These are phyloP conservation scores for Petunia axillaris DNA, from an alignment of 257 asterid genomes.

Conservation along the genomic window DNA sequence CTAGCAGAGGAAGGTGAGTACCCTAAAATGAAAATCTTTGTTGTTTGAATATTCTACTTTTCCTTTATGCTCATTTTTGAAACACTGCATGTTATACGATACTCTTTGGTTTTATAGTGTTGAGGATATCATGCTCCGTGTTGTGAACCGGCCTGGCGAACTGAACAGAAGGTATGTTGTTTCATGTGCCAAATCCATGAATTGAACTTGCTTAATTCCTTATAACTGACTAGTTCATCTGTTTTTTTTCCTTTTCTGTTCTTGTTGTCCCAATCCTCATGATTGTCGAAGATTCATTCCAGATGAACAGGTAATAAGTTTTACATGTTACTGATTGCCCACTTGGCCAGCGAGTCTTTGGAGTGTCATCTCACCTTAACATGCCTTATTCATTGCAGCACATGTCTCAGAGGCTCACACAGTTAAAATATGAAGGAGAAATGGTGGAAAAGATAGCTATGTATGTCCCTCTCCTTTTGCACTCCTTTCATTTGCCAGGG, in stretches of 20 bases:
- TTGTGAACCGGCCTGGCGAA: conserved; percentile 61
- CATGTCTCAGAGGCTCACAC: conserved; percentile 51
- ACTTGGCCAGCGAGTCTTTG: background rate
- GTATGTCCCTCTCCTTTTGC: conserved; percentile 37
- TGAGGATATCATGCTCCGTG: conserved; percentile 67
- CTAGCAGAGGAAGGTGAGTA: conserved; percentile 62
- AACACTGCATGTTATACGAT: background rate
- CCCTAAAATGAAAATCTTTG: background rate
- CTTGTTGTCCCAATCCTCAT: background rate
- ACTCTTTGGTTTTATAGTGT: conserved; percentile 41
- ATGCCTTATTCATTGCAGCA: conserved; percentile 39
- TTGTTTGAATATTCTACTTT: background rate
- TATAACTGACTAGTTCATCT: background rate
- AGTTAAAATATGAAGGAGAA: conserved; percentile 53
- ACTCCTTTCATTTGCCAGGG: background rate
- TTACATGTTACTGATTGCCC: background rate
- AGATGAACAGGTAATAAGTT: conserved; percentile 48
- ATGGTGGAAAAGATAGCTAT: conserved; percentile 60
- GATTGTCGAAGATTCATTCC: conserved; percentile 48
- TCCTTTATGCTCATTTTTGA: background rate
- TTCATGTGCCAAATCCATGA: background rate
- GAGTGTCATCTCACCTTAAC: conserved; percentile 1
- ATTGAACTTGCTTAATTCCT: background rate
- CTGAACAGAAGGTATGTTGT: conserved; percentile 54
- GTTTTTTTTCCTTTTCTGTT: background rate